phyloP scores from a whole-genome alignment of 352 stramenopile species.

The Pythium aphanidermatum region DNA sequence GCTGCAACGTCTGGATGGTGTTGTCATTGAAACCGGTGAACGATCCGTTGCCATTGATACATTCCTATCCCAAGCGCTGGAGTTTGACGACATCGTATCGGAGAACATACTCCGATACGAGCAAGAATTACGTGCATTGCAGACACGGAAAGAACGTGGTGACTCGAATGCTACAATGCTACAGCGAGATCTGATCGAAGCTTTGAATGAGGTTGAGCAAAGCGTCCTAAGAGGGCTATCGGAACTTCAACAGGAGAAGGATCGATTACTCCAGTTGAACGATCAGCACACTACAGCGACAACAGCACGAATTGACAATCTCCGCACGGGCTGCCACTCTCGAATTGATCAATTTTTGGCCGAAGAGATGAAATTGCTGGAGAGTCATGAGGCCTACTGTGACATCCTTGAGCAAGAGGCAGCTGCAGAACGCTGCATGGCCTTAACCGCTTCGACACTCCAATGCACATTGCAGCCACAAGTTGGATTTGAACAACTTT shows the following conservation, averaged over 20 bases:
- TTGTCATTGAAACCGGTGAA: slow-evolving; percentile 29
- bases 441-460: slow-evolving; percentile 26
- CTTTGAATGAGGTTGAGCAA: slow-evolving; percentile 50
- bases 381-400: slow-evolving; percentile 27
- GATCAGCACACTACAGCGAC: slow-evolving; percentile 35
- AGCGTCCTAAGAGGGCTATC: slow-evolving; percentile 32
- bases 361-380: slow-evolving; percentile 26
- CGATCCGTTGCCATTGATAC: slow-evolving; percentile 32
- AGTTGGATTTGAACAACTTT: slow-evolving; percentile 45
- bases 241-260: slow-evolving; percentile 41
- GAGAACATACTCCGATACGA: slow-evolving; percentile 48
- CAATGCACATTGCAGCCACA: slow-evolving; percentile 24
- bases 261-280: slow-evolving; percentile 32
- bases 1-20: slow-evolving; percentile 46
- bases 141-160: slow-evolving; percentile 30
- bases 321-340: slow-evolving; percentile 24
- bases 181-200: slow-evolving; percentile 52
- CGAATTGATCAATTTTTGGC: slow-evolving; percentile 21
- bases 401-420: slow-evolving; percentile 46
- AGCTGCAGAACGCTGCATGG: slow-evolving; percentile 33
- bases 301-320: slow-evolving; percentile 24
- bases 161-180: slow-evolving; percentile 50
- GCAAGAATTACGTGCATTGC: slow-evolving; percentile 42
- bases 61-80: slow-evolving; percentile 50
- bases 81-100: slow-evolving; percentile 62